These are phyloP conservation scores for Candida dubliniensis DNA, from an alignment of 1,139 yeast species.

Conservation along the genomic window DNA sequence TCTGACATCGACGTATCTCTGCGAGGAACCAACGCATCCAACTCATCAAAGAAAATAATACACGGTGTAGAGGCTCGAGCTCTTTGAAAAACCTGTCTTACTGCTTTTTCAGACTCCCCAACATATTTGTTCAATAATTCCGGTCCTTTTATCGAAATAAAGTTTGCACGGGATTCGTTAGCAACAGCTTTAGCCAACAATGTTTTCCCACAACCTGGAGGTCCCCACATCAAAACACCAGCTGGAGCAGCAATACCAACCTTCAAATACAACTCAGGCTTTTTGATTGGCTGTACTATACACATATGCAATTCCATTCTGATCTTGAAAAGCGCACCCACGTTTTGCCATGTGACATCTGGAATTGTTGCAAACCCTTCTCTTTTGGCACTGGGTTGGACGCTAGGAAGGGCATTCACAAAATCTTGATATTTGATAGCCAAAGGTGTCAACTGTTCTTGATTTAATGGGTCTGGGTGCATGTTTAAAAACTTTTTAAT, in stretches of 20 bases:
- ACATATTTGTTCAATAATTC: slow-evolving; percentile 91
- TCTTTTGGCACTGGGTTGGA: slow-evolving; percentile 96
- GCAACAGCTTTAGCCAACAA: slow-evolving; percentile 96
- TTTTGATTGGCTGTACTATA: slow-evolving; percentile 91
- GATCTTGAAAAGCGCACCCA: slow-evolving; percentile 81
- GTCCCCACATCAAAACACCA: slow-evolving; percentile 98
- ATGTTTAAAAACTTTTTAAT: slow-evolving; percentile 69
- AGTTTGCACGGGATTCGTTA: slow-evolving; percentile 92
- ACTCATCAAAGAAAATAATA: slow-evolving; percentile 91
- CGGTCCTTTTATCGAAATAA: slow-evolving; percentile 93
- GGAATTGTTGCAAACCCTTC: slow-evolving; percentile 99
- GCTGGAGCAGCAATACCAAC: slow-evolving; percentile 98
- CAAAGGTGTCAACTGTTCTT: slow-evolving; percentile 71
- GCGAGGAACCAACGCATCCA: slow-evolving; percentile 94
- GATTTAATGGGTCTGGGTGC: slow-evolving; percentile 79
- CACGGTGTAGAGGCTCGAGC: slow-evolving; percentile 96
- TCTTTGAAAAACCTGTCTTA: slow-evolving; percentile 89
- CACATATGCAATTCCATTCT: slow-evolving; percentile 95
- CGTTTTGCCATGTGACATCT: slow-evolving; percentile 93
- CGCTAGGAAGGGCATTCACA: slow-evolving; percentile 79
- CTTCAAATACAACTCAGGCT: slow-evolving; percentile 84
- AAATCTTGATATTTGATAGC: slow-evolving; percentile 80
- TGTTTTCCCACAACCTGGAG: slow-evolving; percentile 99
- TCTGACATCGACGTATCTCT: slow-evolving; percentile 88
- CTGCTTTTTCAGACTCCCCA: slow-evolving; percentile 95